These are phyloP conservation scores for Umbilicaria muhlenbergii DNA, from an alignment of 495 filamentous ascomycete genomes.

Conservation along the genomic window DNA sequence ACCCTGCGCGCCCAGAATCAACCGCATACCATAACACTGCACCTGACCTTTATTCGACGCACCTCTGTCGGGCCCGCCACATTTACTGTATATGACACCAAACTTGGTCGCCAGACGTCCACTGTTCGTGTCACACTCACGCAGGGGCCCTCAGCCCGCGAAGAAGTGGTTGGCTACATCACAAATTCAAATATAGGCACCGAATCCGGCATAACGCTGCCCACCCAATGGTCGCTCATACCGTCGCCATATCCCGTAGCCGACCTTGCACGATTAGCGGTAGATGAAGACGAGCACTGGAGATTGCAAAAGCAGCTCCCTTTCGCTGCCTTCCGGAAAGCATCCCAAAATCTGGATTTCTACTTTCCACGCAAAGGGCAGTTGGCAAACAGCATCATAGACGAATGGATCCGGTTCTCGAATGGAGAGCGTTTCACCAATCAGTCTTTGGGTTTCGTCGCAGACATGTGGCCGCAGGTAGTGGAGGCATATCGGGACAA, in stretches of 20 bases:
- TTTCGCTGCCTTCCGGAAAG: slow-evolving; percentile 34
- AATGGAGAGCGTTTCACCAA: slow-evolving; percentile 11
- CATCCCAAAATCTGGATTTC: slow-evolving; percentile 34
- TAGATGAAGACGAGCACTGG: slow-evolving; percentile 18
- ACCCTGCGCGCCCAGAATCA: slow-evolving; percentile 45
- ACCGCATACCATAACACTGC: slow-evolving; percentile 47
- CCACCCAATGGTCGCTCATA: slow-evolving; percentile 32
- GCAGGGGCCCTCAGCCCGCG: slow-evolving; percentile 28
- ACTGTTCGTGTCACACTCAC: slow-evolving; percentile 53
- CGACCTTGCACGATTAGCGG: slow-evolving; percentile 18
- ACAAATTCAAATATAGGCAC: slow-evolving; percentile 45
- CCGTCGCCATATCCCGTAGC: slow-evolving; percentile 31
- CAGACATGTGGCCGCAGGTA: slow-evolving; percentile 21
- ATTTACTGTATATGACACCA: slow-evolving; percentile 53
- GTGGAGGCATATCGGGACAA: slow-evolving; percentile 8
- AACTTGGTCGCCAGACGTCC: slow-evolving; percentile 54
- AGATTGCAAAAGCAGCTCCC: slow-evolving; percentile 17
- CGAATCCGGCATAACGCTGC: slow-evolving; percentile 40
- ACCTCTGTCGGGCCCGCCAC: slow-evolving; percentile 45
- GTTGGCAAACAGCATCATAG: slow-evolving; percentile 25
- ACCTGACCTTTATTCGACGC: slow-evolving; percentile 58
- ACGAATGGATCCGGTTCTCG: slow-evolving; percentile 50
- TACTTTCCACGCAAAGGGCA: slow-evolving; percentile 38
- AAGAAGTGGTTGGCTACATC: slow-evolving; percentile 52
- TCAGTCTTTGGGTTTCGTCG: slow-evolving; percentile 7